Base-by-base conservation (phyloP, 2,329 filamentous ascomycete species). In the Uncinocarpus reesii region DNA sequence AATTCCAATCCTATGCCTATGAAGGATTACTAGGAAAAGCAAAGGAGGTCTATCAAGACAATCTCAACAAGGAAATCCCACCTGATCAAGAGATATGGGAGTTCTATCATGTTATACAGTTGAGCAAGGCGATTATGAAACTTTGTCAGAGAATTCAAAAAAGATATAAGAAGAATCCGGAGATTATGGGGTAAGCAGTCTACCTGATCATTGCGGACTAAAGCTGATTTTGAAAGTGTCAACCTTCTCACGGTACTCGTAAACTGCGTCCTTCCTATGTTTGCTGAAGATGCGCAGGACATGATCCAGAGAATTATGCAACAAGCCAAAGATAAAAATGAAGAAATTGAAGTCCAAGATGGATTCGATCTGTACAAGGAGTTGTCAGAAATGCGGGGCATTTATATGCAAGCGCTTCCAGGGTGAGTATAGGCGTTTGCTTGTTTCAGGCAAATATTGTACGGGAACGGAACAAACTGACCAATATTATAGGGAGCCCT, bases 301-400 rank as follows among this genome's bases (percentile, higher is more conserved):
- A 80, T 98, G 55, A 81, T 96, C 35, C 76, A 81, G 55, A 78
- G 84, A 48, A 92, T 96, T 52, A 74, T 96, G 55, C 76, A 84
- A 50, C 76, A 82, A 46, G 80, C 84, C 18, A 77, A 83, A 55
- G 76, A 79, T 28, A 79, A 76, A 45, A 81, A 78, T 11, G 75
- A 81, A 48, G 87, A 95, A 57, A 80, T 96, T 42, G 81, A 84
- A 32, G 78, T 96, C 21, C 79, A 95, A 60, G 92, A 98, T 63
- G 92, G 90, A 0, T 96, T 98, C 63, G 86, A 93, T 56, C 70
- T 98, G 15, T 98, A 98, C 69, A 84, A 80, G 59, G 87, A 94
- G 60, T 72, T 98, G 49, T 82, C 90, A 16, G 83, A 85, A 55
- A 86, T 95, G 52, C 83, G 92, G 24, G 75, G 78, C 28, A 86